Evolutionary conservation across 805 yeast species (phyloP).

Genomic region (Pichia cabralensis): DNA sequence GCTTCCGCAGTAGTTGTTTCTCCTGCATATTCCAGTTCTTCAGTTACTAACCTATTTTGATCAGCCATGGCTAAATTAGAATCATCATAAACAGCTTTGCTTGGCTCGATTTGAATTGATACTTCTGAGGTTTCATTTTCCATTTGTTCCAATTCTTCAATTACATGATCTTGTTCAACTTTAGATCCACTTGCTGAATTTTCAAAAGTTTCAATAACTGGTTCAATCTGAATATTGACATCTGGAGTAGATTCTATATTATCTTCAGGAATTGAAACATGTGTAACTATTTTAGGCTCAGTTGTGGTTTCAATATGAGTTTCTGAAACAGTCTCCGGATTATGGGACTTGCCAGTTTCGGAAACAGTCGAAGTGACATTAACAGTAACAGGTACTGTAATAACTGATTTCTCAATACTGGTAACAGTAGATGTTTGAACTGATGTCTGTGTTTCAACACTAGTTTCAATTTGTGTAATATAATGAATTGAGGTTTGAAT

Average conservation of each 20-base stretch:
- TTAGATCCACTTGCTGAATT: not conserved
- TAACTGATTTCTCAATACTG: too few relatives aligned
- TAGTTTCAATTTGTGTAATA: conserved; percentile 7
- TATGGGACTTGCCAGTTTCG: too few relatives aligned
- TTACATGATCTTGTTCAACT: not conserved
- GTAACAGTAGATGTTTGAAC: not conserved
- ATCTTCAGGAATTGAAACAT: conserved; percentile 1
- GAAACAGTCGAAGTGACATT: too few relatives aligned
- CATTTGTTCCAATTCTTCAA: too few relatives aligned
- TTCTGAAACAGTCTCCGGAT: too few relatives aligned
- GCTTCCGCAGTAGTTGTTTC: not conserved
- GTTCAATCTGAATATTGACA: not conserved
- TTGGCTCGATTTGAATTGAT: conserved; percentile 6
- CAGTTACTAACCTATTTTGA: too few relatives aligned
- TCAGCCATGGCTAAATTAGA: too few relatives aligned
- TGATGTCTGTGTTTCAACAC: not conserved
- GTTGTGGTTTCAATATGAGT: conserved; percentile 2
- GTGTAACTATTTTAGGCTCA: conserved; percentile 1
- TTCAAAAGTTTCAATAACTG: not conserved
- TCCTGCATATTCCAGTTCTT: not conserved
- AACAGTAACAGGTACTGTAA: too few relatives aligned
- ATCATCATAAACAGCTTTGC: conserved; percentile 1
- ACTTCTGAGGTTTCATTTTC: not conserved
- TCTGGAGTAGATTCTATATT: too few relatives aligned
- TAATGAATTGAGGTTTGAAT: conserved; percentile 5